phyloP scores from a whole-genome alignment of 352 stramenopile species.

The Phytophthora ohioensis region DNA sequence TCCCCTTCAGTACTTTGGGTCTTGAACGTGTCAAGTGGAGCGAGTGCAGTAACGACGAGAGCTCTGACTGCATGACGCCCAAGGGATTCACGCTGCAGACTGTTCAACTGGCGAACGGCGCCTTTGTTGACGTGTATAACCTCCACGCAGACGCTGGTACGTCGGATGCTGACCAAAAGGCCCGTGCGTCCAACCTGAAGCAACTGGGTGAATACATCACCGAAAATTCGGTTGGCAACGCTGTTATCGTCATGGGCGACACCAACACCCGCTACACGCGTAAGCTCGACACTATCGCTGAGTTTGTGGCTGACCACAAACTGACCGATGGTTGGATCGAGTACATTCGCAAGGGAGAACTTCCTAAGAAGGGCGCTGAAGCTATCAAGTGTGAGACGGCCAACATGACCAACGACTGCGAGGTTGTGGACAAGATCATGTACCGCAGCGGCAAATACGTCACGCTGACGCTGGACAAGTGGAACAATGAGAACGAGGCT shows the following conservation, averaged over 20 bases:
- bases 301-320: slow-evolving; percentile 37
- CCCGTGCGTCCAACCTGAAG: slow-evolving; percentile 49
- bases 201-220: slow-evolving; percentile 57
- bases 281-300: slow-evolving; percentile 45
- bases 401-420: slow-evolving; percentile 53
- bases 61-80: slow-evolving; percentile 61
- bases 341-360: slow-evolving; percentile 45
- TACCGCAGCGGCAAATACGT: slow-evolving; percentile 62
- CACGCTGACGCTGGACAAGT: slow-evolving; percentile 50
- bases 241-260: slow-evolving; percentile 62
- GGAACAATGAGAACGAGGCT: slow-evolving; percentile 50
- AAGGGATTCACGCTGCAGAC: slow-evolving; percentile 63
- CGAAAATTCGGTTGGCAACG: slow-evolving; percentile 53
- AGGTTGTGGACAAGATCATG: slow-evolving; percentile 73
- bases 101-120: slow-evolving; percentile 52
- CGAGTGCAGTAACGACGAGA: slow-evolving; percentile 55
- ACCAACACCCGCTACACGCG: slow-evolving; percentile 68
- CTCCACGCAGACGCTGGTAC: slow-evolving; percentile 55
- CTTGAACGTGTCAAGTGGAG: slow-evolving; percentile 53
- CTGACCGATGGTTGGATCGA: slow-evolving; percentile 60
- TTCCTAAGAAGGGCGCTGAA: slow-evolving; percentile 41
- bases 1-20: slow-evolving; percentile 47
- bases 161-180: slow-evolving; percentile 40
- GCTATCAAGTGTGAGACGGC: slow-evolving; percentile 48
- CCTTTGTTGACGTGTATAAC: slow-evolving; percentile 60